These are phyloP conservation scores for Boletellus deceptivus DNA, from an alignment of 1,284 basidiomycete genomes.

Conservation along the genomic window DNA sequence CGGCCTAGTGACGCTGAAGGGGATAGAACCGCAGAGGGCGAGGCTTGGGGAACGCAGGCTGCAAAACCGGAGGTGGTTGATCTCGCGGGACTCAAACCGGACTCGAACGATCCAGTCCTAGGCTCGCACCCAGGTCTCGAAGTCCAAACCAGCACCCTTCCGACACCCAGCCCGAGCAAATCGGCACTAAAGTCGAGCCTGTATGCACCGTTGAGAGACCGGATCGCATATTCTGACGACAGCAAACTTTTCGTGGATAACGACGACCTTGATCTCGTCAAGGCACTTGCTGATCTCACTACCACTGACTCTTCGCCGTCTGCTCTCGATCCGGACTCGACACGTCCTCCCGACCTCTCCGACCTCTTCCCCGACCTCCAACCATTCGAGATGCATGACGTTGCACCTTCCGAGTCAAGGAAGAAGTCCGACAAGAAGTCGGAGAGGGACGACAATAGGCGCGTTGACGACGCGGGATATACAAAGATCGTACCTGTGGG, in stretches of 20 bases:
- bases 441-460: constrained; percentile 67
- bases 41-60: constrained; percentile 16
- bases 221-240: constrained; percentile 55
- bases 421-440: constrained; percentile 57
- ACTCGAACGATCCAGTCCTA: constrained; percentile 52
- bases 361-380: constrained; percentile 66
- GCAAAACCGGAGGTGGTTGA: constrained; percentile 28
- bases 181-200: constrained; percentile 39
- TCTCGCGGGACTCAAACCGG: constrained; percentile 34
- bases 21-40: constrained; percentile 32
- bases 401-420: constrained; percentile 42
- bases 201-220: constrained; percentile 57
- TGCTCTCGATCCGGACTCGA: constrained; percentile 26
- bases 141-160: constrained; percentile 29
- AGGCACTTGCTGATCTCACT: constrained; percentile 39
- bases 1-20: constrained; percentile 32
- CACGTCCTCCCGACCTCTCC: constrained; percentile 48
- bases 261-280: constrained; percentile 43
- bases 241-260: constrained; percentile 60
- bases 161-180: constrained; percentile 35
- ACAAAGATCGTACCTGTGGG: constrained; percentile 64
- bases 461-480: constrained; percentile 64
- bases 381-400: constrained; percentile 51
- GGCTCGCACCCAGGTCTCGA: constrained; percentile 40
- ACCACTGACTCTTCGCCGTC: constrained; percentile 30